Evolutionary conservation across 306 rosid species (phyloP), one percentile per base, ranked within the genome.

Genomic region (Sesbania bispinosa): DNA sequence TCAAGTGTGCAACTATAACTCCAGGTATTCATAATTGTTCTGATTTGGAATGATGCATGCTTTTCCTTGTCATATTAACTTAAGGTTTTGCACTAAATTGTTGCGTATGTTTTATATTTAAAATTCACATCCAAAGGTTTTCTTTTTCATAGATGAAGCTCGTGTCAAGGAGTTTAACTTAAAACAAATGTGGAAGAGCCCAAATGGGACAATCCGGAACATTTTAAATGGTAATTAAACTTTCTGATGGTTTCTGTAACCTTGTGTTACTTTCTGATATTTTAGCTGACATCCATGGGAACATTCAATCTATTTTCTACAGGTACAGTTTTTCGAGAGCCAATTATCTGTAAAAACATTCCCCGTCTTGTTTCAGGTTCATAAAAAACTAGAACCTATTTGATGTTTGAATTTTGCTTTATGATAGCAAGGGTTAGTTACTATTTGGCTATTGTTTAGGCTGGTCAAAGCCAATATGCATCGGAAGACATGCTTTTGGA

Each of bases 271-370:
- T 7, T 45, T 59, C 67, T 39, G 69, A 53, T 32, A 19, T 62
- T 33, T 45, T 38, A 15, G 24, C 65, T 79, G 61, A 52, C 30
- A 27, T 68, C 46, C 10, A 4, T 13, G 39, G 62, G 3, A 71
- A 61, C 3, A 23, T 58, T 71, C 70, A 32, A 62, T 38, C 43
- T 65, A 5, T 64, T 20, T 41, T 30, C 64, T 42, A 51, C 91
- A 94, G 99, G 99, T 52, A 94, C 97, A 26, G 98, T 90, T 72
- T 94, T 91, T 78, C 85, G 99, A 79, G 99, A 94, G 82, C 99
- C 99, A 15, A 94, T 94, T 73, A 81, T 94, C 53, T 94, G 99
- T 76, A 87, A 83, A 78, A 90, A 94, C 73, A 78, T 94, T 41
- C 97, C 97, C 33, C 97, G 97, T 9, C 99, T 94, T 47, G 92